phyloP scores from a whole-genome alignment of 257 asterid species.

The Forsythia viridissima region DNA sequence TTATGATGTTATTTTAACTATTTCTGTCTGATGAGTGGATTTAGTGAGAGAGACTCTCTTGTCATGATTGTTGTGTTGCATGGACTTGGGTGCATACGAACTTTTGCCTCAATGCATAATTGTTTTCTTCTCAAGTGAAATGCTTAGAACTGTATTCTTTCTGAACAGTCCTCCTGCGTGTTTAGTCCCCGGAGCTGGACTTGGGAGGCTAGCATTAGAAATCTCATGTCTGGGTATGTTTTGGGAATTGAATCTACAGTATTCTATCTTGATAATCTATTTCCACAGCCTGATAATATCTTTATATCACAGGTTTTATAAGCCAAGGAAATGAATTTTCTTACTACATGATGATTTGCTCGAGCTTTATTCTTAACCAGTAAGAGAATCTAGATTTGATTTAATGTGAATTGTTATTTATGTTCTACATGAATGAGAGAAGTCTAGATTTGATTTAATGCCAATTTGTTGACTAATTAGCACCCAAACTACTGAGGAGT shows the following conservation, averaged over 20 bases:
- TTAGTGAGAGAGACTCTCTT: constrained; percentile 10
- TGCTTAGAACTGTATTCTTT: constrained; percentile 29
- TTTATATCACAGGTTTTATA: constrained; percentile 64
- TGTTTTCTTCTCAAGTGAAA: constrained; percentile 19
- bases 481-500: constrained; percentile 68
- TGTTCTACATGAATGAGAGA: neutral
- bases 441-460: constrained; percentile 18
- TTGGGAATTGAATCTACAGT: constrained; percentile 4
- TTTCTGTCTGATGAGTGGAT: neutral
- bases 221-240: constrained; percentile 84
- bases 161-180: constrained; percentile 81
- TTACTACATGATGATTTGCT: constrained; percentile 99
- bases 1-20: constrained; percentile 1
- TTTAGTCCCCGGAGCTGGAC: constrained; percentile 99
- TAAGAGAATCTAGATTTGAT: constrained; percentile 39
- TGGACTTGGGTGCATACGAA: constrained; percentile 3
- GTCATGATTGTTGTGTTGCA: neutral
- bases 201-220: constrained; percentile 95
- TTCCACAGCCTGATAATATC: constrained; percentile 17
- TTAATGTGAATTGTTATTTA: constrained; percentile 1
- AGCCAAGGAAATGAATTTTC: constrained; percentile 99
- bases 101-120: constrained; percentile 6
- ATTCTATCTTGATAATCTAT: constrained; percentile 15
- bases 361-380: constrained; percentile 93
- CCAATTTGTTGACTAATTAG: constrained; percentile 40